A percentile compares a stretch with the other conserved stretches of the same genome.
These are phyloP conservation scores for Plantago major DNA, from an alignment of 257 asterid species.

Conservation along the genomic window DNA sequence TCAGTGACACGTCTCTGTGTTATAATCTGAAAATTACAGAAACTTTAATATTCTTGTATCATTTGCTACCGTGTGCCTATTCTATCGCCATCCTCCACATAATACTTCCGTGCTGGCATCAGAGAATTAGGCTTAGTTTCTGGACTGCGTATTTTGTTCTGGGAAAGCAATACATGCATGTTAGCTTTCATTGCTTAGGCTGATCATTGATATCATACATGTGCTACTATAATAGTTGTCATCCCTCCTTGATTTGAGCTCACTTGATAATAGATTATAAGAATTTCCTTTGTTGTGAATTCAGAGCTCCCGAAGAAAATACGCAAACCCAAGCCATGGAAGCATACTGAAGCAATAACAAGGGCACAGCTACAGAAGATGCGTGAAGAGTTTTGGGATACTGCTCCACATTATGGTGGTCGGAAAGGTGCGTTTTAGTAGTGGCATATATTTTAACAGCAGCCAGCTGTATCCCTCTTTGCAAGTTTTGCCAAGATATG, in stretches of 20 bases:
- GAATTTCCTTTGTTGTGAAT: conserved; percentile 13
- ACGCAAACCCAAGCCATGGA: conserved; percentile 72
- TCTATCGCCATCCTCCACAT: not conserved
- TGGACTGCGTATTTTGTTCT: not conserved
- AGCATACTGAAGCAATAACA: conserved; percentile 58
- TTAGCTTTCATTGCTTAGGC: conserved; percentile 6
- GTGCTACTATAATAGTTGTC: not conserved
- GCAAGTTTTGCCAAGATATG: not conserved
- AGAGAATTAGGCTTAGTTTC: not conserved
- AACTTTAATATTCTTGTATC: not conserved
- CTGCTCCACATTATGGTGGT: conserved; percentile 81
- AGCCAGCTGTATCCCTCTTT: conserved; percentile 1
- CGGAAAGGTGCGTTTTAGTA: conserved; percentile 45
- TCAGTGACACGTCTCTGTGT: not conserved
- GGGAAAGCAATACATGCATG: not conserved
- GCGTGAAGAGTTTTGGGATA: conserved; percentile 83
- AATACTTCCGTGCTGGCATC: not conserved
- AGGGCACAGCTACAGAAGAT: conserved; percentile 48
- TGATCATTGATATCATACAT: not conserved
- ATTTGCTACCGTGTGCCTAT: not conserved
- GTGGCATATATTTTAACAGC: conserved; percentile 1
- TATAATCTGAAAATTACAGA: not conserved
- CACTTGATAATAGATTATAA: conserved; percentile 1
- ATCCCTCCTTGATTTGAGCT: not conserved
- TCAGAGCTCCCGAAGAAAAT: conserved; percentile 55